phyloP scores from a whole-genome alignment of 2,329 filamentous ascomycete genomes.

The Apiospora sp. region DNA sequence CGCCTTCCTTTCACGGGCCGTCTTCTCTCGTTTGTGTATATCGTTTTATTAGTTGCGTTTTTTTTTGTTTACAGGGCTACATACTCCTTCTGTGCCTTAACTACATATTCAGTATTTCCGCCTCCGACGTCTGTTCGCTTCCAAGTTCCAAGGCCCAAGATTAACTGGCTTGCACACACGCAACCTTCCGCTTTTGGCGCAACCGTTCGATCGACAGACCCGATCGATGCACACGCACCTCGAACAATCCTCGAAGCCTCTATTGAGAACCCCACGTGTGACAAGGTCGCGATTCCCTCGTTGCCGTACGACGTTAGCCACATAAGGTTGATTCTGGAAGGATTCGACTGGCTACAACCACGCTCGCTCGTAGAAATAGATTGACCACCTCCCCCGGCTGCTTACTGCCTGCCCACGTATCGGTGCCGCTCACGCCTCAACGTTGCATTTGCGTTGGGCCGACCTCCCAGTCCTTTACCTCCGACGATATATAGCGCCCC shows the following conservation, averaged over 20 bases:
- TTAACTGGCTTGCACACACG: slow-evolving; percentile 4
- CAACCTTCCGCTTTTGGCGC: slow-evolving; percentile 19
- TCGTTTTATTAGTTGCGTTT: background rate
- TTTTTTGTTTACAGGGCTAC: slow-evolving; percentile 4
- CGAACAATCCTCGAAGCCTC: background rate
- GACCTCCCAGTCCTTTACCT: slow-evolving; percentile 5
- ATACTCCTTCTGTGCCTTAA: background rate
- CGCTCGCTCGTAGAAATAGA: slow-evolving; percentile 3
- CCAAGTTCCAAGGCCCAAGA: background rate
- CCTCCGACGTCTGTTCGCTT: background rate
- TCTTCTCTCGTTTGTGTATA: slow-evolving; percentile 10
- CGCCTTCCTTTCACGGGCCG: background rate
- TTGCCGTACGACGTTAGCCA: background rate
- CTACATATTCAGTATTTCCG: background rate
- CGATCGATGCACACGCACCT: background rate
- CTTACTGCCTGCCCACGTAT: slow-evolving; percentile 9
- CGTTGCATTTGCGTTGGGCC: slow-evolving; percentile 18
- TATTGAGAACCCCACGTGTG: background rate
- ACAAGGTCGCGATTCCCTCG: slow-evolving; percentile 4
- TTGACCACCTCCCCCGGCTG: background rate
- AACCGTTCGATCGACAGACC: background rate
- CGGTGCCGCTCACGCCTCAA: slow-evolving; percentile 13
- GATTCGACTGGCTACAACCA: slow-evolving; percentile 7
- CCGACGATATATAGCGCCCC: slow-evolving; percentile 15
- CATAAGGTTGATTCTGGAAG: slow-evolving; percentile 15